Evolutionary conservation across 768 basidiomycete species (phyloP), one percentile per base, ranked within the genome.

Genomic region (Suillus tomentosus): DNA sequence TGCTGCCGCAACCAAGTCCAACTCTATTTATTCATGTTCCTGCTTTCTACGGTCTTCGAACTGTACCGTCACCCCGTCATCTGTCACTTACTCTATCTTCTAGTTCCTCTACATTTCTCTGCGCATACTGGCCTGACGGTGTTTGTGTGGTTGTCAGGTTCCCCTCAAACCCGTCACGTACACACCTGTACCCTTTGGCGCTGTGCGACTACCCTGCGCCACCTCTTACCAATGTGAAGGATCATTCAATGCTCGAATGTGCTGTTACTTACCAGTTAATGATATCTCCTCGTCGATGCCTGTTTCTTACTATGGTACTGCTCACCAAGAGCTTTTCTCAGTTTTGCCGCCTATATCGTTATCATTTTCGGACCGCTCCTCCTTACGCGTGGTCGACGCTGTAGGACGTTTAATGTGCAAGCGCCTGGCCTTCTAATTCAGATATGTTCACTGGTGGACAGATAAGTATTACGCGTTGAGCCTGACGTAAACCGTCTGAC

Each of bases 261-360:
- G 62, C 68, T 75, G 72, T 71, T 57, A 68, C 71, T 14, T 60
- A 67, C 72, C 65, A 69, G 71, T 56, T 55, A 76, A 76, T 70
- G 74, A 74, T 74, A 72, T 76, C 72, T 67, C 67, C 72, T 75
- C 74, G 74, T 75, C 65, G 64, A 75, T 77, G 77, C 76, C 74
- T 64, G 63, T 64, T 64, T 45, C 42, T 34, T n/a, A 13, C n/a
- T 55, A 36, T 2, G 37, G 56, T 57, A 17, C 10, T 22, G 15
- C 15, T 57, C 55, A 39, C 22, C 22, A 39, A 22, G n/a, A 57
- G 37, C 36, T 31, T 31, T 47, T 36, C 3, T 40, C 37, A 19
- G 10, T 39, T 57, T 60, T 47, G 15, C 31, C 61, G 59, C 55
- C 39, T 57, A 9, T 27, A 40, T 10, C 5, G 31, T 31, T 31